Percentiles rank a stretch among this genome's conserved stretches.
These are phyloP conservation scores for Abrus precatorius DNA, from an alignment of 306 rosid species.

Conservation along the genomic window DNA sequence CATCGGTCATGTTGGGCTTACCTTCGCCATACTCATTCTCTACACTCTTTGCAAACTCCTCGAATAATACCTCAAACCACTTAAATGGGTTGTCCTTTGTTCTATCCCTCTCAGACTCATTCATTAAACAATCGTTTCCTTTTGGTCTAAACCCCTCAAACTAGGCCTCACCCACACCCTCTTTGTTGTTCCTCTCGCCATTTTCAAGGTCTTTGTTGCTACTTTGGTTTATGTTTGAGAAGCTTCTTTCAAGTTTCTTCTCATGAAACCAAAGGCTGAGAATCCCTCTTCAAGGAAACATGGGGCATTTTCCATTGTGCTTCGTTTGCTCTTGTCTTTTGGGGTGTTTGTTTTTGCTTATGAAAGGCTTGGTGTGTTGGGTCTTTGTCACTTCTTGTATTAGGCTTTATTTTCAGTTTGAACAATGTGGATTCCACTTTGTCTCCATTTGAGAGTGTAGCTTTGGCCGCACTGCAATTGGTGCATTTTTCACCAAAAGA, in stretches of 20 bases:
- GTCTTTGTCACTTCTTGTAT: constrained; percentile 60
- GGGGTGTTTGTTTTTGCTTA: constrained; percentile 65
- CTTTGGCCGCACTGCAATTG: constrained; percentile 60
- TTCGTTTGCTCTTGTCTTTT: constrained; percentile 77
- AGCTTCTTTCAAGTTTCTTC: constrained; percentile 49
- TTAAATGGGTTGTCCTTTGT: constrained; percentile 85
- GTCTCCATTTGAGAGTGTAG: constrained; percentile 59
- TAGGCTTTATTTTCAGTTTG: constrained; percentile 70
- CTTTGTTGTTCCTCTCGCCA: constrained; percentile 68
- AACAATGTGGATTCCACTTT: constrained; percentile 63
- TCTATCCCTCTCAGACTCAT: constrained; percentile 87
- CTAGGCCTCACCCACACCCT: constrained; percentile 75
- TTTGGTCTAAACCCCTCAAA: constrained; percentile 75
- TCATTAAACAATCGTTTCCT: constrained; percentile 72
- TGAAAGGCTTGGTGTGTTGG: constrained; percentile 69
- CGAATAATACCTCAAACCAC: constrained; percentile 73
- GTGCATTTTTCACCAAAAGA: constrained; percentile 67
- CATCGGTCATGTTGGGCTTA: constrained; percentile 89
- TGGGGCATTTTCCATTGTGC: constrained; percentile 68
- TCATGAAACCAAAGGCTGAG: constrained; percentile 58
- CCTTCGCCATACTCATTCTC: constrained; percentile 62
- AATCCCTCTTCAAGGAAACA: constrained; percentile 27
- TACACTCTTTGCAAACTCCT: constrained; percentile 67
- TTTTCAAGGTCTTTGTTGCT: constrained; percentile 62
- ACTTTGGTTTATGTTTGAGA: constrained; percentile 70